phyloP scores from a whole-genome alignment of 164 flowering plant genomes.

The Cinnamomum chago region DNA sequence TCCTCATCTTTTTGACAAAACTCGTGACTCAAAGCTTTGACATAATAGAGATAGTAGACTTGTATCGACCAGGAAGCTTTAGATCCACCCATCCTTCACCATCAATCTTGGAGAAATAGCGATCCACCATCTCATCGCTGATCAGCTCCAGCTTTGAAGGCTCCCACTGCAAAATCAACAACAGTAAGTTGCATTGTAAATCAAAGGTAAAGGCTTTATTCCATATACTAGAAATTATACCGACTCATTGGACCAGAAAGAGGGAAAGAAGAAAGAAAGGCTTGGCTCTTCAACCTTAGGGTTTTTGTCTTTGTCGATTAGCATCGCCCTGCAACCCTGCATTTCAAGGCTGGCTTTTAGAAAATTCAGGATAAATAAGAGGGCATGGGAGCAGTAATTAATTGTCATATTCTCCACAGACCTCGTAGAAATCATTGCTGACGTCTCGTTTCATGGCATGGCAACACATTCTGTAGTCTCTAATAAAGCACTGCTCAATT shows the following conservation, averaged over 20 bases:
- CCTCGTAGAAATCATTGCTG: constrained; percentile 50
- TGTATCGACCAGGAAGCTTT: constrained; percentile 50
- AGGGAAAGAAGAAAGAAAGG: background rate
- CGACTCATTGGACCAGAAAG: background rate
- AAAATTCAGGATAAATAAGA: background rate
- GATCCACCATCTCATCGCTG: constrained; percentile 57
- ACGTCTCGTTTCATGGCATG: constrained; percentile 62
- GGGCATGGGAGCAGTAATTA: background rate
- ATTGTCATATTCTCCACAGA: background rate
- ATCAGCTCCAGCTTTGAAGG: constrained; percentile 73
- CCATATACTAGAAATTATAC: background rate
- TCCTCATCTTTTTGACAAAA: background rate
- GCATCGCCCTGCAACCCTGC: constrained; percentile 69
- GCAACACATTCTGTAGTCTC: constrained; percentile 80
- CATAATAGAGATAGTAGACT: constrained; percentile 34
- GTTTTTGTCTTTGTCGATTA: constrained; percentile 59
- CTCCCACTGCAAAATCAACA: constrained; percentile 60
- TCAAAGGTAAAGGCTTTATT: too few species aligned
- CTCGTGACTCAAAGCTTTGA: constrained; percentile 52
- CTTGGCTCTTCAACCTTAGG: constrained; percentile 25
- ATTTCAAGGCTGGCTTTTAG: constrained; percentile 7
- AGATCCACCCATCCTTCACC: constrained; percentile 74
- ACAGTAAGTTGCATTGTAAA: background rate
- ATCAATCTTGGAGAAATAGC: constrained; percentile 58
- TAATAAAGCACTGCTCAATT: constrained; percentile 74